These are phyloP conservation scores for Phlyctochytrium bullatum DNA, from an alignment of 192 early-diverging fungal species.

Conservation along the genomic window DNA sequence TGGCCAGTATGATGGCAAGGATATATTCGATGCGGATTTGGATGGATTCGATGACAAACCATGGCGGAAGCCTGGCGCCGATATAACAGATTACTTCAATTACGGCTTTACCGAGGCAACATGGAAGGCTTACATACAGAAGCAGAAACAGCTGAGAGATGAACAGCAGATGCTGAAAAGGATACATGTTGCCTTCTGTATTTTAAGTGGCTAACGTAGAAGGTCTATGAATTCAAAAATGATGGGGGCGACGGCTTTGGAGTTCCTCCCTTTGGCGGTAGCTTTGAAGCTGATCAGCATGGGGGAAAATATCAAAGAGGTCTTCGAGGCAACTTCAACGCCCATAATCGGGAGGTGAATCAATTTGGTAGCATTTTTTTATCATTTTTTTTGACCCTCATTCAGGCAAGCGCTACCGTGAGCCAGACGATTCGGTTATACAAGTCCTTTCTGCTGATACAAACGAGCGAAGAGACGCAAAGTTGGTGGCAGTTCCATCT, in stretches of 20 bases:
- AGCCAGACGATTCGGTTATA: slow-evolving; percentile 19
- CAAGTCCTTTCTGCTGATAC: neutral
- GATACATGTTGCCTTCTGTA: slow-evolving; percentile 28
- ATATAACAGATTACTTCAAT: slow-evolving; percentile 99
- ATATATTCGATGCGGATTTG: slow-evolving; percentile 86
- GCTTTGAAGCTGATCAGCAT: neutral
- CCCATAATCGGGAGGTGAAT: slow-evolving; percentile 12
- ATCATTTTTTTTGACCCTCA: too few relatives aligned
- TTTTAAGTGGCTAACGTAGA: neutral
- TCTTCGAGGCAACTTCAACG: slow-evolving; percentile 12
- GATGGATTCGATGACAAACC: slow-evolving; percentile 95
- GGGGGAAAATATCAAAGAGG: neutral
- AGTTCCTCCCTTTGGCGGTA: too few relatives aligned
- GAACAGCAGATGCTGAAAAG: slow-evolving; percentile 58
- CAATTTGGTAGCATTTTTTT: too few relatives aligned
- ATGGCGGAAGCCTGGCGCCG: slow-evolving; percentile 85
- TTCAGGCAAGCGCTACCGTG: slow-evolving; percentile 19
- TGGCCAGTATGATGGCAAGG: slow-evolving; percentile 76
- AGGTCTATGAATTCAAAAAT: slow-evolving; percentile 1
- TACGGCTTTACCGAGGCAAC: slow-evolving; percentile 97
- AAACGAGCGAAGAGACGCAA: too few relatives aligned
- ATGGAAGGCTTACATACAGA: slow-evolving; percentile 92
- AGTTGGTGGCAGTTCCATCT: too few relatives aligned
- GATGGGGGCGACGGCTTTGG: neutral
- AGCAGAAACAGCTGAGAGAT: slow-evolving; percentile 85